Base-by-base conservation (phyloP, 2,329 filamentous ascomycete genomes). In the Aureobasidium musti region DNA sequence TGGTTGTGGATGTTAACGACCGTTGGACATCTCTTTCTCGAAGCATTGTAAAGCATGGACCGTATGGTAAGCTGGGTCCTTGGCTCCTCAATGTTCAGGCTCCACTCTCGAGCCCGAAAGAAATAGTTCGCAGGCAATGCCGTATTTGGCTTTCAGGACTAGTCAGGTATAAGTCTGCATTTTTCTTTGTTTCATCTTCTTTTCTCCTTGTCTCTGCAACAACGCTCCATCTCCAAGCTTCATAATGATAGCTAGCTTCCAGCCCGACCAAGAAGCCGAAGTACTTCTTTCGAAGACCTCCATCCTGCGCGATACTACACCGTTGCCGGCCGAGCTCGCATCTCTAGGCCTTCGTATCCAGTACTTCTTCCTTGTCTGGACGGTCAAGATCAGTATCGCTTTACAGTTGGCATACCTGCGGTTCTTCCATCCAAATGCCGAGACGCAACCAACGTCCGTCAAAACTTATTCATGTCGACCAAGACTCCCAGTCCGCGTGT, bases 361-460 rank as follows among this genome's bases (percentile, higher is more conserved):
- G 5, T 47, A 60, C 26, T 60, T 60, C 56, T 37, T 60, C 23
- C 56, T 60, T 13, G 37, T 60, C 11, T 60, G 56, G 56, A 26
- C 56, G 10, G 26, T 60, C 21, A 60, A 60, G 26, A 60, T 47
- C n/a, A 43, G 37, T 7, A 47, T 60, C 17, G 23, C 56, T 13
- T 13, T 60, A 6, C 41, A 45, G 5, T 21, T 45, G 17, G 41
- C 37, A 6, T 47, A 43, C 17, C 39, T 60, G 39, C 56, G 23
- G 3, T 30, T 60, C 39, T 30, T 60, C 56, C 30, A 21, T 19
- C 23, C 56, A 7, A 43, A 37, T 5, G 23, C 26, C 3, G 28
- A 45, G 6, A 33, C 39, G 19, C 37, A 30, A n/a, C 39, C 39
- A 11, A 45, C 23, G 2, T 30, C 30, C 39, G 41, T 33, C 28